A percentile compares a stretch with the other conserved stretches of the same genome.
Evolutionary conservation across 306 rosid species (phyloP).

Genomic region (Lathyrus tuberosus): DNA sequence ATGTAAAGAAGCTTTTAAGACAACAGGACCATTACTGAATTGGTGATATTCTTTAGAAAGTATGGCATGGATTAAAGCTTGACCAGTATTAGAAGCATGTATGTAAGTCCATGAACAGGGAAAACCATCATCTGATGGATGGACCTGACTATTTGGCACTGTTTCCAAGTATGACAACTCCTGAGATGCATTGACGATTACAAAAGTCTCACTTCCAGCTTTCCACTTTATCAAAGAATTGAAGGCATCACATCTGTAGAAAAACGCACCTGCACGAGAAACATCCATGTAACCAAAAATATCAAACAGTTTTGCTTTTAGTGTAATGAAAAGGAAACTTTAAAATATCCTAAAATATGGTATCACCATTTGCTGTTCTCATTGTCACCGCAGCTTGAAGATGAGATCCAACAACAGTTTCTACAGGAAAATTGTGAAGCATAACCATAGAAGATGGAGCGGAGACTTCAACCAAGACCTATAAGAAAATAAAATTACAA

Average conservation of each 20-base stretch:
- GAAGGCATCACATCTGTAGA: conserved; percentile 82
- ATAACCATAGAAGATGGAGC: conserved; percentile 75
- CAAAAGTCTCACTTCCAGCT: conserved; percentile 75
- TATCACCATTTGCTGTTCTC: conserved; percentile 81
- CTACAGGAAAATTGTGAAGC: conserved; percentile 81
- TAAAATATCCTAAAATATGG: conserved; percentile 28
- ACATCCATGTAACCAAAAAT: conserved; percentile 42
- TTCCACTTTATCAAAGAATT: conserved; percentile 79
- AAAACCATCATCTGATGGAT: conserved; percentile 51
- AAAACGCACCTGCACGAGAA: conserved; percentile 68
- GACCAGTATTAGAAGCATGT: conserved; percentile 80
- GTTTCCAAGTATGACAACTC: conserved; percentile 52
- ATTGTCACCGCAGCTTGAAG: conserved; percentile 87
- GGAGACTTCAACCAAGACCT: conserved; percentile 87
- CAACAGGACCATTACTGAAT: conserved; percentile 60
- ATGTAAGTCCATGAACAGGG: conserved; percentile 80
- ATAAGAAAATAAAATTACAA: conserved; percentile 36
- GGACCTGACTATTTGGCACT: conserved; percentile 46
- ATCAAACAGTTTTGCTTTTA: conserved; percentile 8
- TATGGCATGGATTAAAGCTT: conserved; percentile 73
- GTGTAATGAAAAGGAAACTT: conserved; percentile 30
- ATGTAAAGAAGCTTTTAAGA: conserved; percentile 68
- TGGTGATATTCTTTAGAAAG: conserved; percentile 65
- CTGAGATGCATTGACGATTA: conserved; percentile 65
- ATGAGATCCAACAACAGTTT: conserved; percentile 86